phyloP scores from a whole-genome alignment of 1,284 basidiomycete species.

The Boletus austroedulis region DNA sequence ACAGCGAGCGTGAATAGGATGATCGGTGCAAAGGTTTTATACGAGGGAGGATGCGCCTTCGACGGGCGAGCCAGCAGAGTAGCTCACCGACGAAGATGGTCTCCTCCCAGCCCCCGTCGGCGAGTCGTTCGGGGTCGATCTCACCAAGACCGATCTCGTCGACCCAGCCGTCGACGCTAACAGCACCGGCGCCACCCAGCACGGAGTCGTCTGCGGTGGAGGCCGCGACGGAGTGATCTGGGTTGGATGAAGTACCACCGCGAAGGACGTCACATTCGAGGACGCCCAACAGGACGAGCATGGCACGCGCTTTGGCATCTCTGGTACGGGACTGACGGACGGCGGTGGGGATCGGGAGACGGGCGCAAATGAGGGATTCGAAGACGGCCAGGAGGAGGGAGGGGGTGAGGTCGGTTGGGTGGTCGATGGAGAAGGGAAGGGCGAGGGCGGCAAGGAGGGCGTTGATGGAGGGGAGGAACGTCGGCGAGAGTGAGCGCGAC shows the following conservation, averaged over 20 bases:
- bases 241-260: slow-evolving; percentile 15
- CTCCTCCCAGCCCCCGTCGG: slow-evolving; percentile 60
- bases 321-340: slow-evolving; percentile 43
- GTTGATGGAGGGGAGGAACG: slow-evolving; percentile 37
- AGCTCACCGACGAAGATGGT: slow-evolving; percentile 60
- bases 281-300: slow-evolving; percentile 76
- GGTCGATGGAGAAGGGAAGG: slow-evolving; percentile 52
- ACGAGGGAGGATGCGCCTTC: slow-evolving; percentile 39
- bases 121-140: slow-evolving; percentile 61
- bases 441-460: slow-evolving; percentile 48
- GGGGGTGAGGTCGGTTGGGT: slow-evolving; percentile 68
- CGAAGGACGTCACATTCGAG: slow-evolving; percentile 66
- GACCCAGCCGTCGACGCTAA: slow-evolving; percentile 33
- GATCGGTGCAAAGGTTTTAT: slow-evolving; percentile 6
- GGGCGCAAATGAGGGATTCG: slow-evolving; percentile 52
- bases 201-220: slow-evolving; percentile 19
- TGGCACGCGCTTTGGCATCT: slow-evolving; percentile 49
- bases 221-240: slow-evolving; percentile 12
- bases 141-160: slow-evolving; percentile 58
- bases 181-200: slow-evolving; percentile 18
- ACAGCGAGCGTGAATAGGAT: slow-evolving; percentile 18
- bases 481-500: slow-evolving; percentile 15
- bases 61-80: slow-evolving; percentile 61
- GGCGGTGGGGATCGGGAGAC: slow-evolving; percentile 44
- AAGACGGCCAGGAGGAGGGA: slow-evolving; percentile 64